A percentile compares a stretch with the other conserved stretches of the same genome.
Evolutionary conservation across 306 rosid species (phyloP).

Genomic region (Erythrophleum fordii): DNA sequence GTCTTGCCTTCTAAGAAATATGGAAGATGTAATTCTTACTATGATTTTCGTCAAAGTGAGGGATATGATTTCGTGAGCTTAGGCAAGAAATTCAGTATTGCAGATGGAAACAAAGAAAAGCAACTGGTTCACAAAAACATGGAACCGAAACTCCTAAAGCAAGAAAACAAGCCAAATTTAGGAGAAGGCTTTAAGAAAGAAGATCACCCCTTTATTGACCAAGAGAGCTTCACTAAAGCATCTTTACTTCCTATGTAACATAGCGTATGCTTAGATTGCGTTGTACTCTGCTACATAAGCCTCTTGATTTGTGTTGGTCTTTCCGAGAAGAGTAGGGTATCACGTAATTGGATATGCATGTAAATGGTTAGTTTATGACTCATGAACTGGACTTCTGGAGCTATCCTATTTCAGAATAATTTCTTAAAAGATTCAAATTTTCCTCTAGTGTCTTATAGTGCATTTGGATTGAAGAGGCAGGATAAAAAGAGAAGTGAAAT

Average conservation of each 20-base stretch:
- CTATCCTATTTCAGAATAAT: not conserved
- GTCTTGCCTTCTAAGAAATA: conserved; percentile 33
- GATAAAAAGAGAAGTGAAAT: not conserved
- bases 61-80: conserved; percentile 6
- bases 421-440: not conserved
- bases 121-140: conserved; percentile 15
- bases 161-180: conserved; percentile 28
- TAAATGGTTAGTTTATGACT: not conserved
- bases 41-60: conserved; percentile 31
- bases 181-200: conserved; percentile 22
- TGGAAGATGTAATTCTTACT: conserved; percentile 51
- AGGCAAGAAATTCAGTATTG: not conserved
- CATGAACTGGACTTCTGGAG: not conserved
- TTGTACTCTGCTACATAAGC: too few species aligned
- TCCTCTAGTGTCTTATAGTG: not conserved
- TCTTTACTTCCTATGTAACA: conserved; percentile 48
- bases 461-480: not conserved
- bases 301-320: too few species aligned
- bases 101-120: conserved; percentile 8
- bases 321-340: too few species aligned
- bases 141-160: conserved; percentile 14
- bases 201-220: conserved; percentile 58
- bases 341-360: too few species aligned
- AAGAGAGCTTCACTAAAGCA: conserved; percentile 37
- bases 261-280: not conserved